Evolutionary conservation across 371 early-diverging fungal species (phyloP), one percentile per base, ranked within the genome.

Genomic region (Lichtheimia corymbifera): DNA sequence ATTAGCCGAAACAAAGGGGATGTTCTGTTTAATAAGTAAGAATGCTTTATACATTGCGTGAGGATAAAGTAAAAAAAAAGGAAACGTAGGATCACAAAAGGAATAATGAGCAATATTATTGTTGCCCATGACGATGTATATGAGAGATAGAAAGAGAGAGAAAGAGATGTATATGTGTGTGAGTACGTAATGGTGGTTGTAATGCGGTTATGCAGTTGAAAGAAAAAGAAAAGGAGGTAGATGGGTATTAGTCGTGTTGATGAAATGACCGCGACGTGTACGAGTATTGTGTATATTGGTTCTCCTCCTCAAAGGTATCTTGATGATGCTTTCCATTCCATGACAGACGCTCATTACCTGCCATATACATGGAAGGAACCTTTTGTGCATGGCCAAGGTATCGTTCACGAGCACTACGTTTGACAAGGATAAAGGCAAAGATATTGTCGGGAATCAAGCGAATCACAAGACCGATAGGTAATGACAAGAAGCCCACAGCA

Each of bases 381-480:
- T 41, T 47, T n/a, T 55, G 55, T 3, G 59, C 27, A 4, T 52
- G 61, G n/a, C 72, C 67, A n/a, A 75, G 59, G 44, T 75, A 75
- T 9, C 69, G 70, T 53, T 63, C 57, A 41, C 76, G 72, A 5
- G 72, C 55, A 22, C 41, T 59, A 4, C 67, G 66, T 27, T 70
- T 64, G 50, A 58, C 58, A 43, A 75, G 55, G 20, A 75, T 45
- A 28, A 69, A 63, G 2, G 63, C 52, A 56, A 83, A 79, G 27
- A 75, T 30, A 25, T 63, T 57, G 18, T 82, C 84, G 14, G 89
- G 88, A 3, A 86, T 70, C 30, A 89, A 68, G 15, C 92, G 87
- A 62, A 91, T 68, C 22, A 91, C 53, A 3, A 83, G 78, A 66
- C 91, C 93, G 53, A 88, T 66, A 14, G 91, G 90, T 4, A 93